Base-by-base conservation (phyloP, 306 rosid genomes). In the Vachellia collinsii region DNA sequence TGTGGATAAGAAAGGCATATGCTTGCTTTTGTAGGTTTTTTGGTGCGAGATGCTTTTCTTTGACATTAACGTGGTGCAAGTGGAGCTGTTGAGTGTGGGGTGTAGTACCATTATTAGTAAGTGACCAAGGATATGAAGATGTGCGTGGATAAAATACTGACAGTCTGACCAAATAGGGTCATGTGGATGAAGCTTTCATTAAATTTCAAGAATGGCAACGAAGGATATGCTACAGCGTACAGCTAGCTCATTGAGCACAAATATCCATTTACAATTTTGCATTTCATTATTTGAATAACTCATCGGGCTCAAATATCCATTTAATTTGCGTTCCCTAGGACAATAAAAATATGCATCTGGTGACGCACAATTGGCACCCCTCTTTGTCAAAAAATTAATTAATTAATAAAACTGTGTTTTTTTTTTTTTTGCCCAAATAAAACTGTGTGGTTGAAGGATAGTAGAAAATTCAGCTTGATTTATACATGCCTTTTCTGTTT, bases 1-100 rank as follows among this genome's bases (percentile, higher is more conserved):
- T n/a, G 34, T 39, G 36, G 72, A 4, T 13, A 19, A 67, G 48
- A 41, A 9, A 67, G 34, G 17, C 36, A 10, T 29, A 29, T 65
- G 23, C 70, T 37, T 36, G 29, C 51, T 67, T 67, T 39, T 67
- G n/a, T 41, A 41, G 72, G 34, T 67, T 41, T 29, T 67, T 41
- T 39, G 9, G 11, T 19, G 72, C 34, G 3, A 67, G 34, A 65
- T 50, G 1, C 5, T n/a, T 17, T 37, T 16, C 46, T 16, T 64
- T 67, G 72, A n/a, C 29, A 67, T 41, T 67, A 39, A 67, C 41
- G 34, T 4, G 50, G 36, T 41, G 51, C 3, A 41, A 4, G 72
- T 39, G 72, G 72, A n/a, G 72, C 11, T n/a, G 34, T 41, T 67
- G 72, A 41, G 4, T 10, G 34, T 67, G 50, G 72, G 72, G 72